Conservation (phyloP, 2,329 filamentous ascomycete genomes). For the Diplodia sapinea region DNA sequence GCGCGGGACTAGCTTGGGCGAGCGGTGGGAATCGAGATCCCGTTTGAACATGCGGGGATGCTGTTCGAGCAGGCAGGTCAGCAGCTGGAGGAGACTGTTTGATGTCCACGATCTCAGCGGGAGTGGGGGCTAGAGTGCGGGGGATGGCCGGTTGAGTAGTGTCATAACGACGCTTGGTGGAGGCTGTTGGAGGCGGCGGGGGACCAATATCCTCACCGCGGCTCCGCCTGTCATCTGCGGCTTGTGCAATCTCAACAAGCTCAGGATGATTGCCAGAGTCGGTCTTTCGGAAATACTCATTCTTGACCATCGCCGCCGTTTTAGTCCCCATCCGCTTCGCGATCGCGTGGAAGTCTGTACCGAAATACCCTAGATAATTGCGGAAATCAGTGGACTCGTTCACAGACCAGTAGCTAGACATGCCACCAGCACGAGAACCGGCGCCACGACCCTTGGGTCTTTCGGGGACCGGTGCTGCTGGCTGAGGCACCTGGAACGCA, state of each 20-base stretch:
- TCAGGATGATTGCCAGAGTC: constrained; percentile 51
- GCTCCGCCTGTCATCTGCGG: constrained; percentile 50
- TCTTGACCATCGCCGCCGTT: constrained; percentile 78
- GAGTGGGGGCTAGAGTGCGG: constrained; percentile 53
- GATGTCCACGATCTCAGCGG: constrained; percentile 50
- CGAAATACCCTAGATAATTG: constrained; percentile 73
- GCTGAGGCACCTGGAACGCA: constrained; percentile 45
- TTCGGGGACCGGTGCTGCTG: constrained; percentile 21
- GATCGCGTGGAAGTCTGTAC: constrained; percentile 78
- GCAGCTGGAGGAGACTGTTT: constrained; percentile 45
- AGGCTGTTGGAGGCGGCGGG: constrained; percentile 56
- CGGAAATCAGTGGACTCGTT: constrained; percentile 80
- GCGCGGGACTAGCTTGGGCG: constrained; percentile 41
- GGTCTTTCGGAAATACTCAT: constrained; percentile 56
- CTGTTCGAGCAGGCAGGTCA: constrained; percentile 45
- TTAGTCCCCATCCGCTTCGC: constrained; percentile 82
- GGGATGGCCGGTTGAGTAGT: constrained; percentile 46
- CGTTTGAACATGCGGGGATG: constrained; percentile 43
- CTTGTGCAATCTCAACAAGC: constrained; percentile 49
- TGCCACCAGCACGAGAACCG: constrained; percentile 51
- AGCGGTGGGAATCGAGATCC: constrained; percentile 42
- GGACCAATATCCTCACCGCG: constrained; percentile 55
- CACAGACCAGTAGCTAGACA: constrained; percentile 87
- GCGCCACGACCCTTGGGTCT: constrained; percentile 20
- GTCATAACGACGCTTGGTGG: constrained; percentile 56